Base-by-base conservation (phyloP, 805 yeast species). In the Phaffomyces antillensis region DNA sequence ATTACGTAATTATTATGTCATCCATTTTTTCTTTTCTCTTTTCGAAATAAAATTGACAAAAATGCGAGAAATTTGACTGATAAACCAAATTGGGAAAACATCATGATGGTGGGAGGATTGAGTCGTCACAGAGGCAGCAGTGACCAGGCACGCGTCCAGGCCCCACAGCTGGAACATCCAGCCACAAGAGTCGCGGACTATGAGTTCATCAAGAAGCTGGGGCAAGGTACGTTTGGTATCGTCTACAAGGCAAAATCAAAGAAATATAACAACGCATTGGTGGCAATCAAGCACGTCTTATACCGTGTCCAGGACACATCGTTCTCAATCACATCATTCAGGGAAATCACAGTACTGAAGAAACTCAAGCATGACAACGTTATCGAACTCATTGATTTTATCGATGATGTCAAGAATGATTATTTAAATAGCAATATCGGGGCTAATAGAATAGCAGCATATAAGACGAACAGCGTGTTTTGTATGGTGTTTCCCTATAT, bases 401-500 rank as follows among this genome's bases (percentile, higher is more conserved):
- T 90, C 0, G 79, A 81, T 41, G 82, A 79, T 46, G 55, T 63
- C 34, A 64, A 37, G 7, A 37, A 31, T 7, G 35, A 35, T 4
- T 40, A 46, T 7, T 42, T 46, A 18, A 45, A 48, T 49, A 41
- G 57, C 40, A 42, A 59, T 25, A 32, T 46, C 20, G 41, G 30
- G 5, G 12, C 30, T 4, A 28, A 37, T 7, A 41, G 41, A 15
- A 36, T 32, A 8, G 31, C 10, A 10, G 20, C 26, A 4, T 46
- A 43, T 40, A 46, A 35, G 16, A 11, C 39, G 61, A 54, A 64
- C 58, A 46, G 46, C 32, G 44, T 51, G 48, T 86, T 89, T 54
- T 90, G 83, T 65, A 88, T 95, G 68, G 96, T 91, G 2, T 76
- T 89, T 33, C 96, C 96, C 0, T 93, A 90, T 59, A 88, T 93